Evolutionary conservation across 2,329 filamentous ascomycete species (phyloP).

Genomic region (Juglanconis oblonga): DNA sequence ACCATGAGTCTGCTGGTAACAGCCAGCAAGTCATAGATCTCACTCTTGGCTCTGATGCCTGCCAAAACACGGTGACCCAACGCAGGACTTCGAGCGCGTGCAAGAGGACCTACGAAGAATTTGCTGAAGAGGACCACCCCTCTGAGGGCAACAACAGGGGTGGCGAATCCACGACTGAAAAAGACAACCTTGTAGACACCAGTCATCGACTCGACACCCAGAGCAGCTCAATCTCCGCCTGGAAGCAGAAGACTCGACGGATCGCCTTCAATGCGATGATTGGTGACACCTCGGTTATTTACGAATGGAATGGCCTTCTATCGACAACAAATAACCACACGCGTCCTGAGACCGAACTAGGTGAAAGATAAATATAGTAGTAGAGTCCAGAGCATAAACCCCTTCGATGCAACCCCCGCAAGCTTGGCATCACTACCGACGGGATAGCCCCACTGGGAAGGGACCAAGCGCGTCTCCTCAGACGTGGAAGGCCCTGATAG

Average conservation of each 20-base stretch:
- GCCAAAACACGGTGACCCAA: not conserved
- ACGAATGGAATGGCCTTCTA: conserved; percentile 28
- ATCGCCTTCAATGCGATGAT: conserved; percentile 29
- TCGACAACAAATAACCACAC: conserved; percentile 40
- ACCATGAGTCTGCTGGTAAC: no score
- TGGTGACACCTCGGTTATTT: conserved; percentile 22
- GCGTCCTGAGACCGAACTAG: conserved; percentile 32
- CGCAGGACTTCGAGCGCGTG: not conserved
- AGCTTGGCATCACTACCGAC: not conserved
- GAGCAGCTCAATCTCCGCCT: conserved; percentile 27
- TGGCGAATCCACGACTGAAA: not conserved
- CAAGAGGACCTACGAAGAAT: conserved; percentile 7
- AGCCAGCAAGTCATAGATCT: conserved; percentile 10
- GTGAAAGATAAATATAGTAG: conserved; percentile 16
- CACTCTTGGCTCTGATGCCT: not conserved
- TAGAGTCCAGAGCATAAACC: not conserved
- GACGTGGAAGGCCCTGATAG: not conserved
- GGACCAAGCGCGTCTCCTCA: not conserved
- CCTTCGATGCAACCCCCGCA: not conserved
- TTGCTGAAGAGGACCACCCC: not conserved
- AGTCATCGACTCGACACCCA: conserved; percentile 28
- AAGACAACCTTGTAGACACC: not conserved
- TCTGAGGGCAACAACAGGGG: not conserved
- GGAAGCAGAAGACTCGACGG: conserved; percentile 26
- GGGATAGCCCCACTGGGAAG: not conserved